Base-by-base conservation (phyloP, 768 basidiomycete genomes). In the Leccinum barrowsii region DNA sequence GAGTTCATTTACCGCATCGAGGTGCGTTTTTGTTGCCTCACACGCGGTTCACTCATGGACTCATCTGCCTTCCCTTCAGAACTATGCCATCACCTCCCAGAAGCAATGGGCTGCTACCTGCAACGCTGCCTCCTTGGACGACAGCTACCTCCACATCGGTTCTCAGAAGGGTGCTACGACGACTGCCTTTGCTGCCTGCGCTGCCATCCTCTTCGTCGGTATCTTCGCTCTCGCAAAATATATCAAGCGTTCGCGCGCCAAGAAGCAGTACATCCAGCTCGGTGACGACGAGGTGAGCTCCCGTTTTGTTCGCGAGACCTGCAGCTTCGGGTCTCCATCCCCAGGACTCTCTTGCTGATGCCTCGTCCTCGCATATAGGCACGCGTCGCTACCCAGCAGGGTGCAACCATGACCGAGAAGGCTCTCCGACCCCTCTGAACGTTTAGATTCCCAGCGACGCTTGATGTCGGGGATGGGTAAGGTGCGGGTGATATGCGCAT, bases 1-100 rank as follows among this genome's bases (percentile, higher is more conserved):
- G 89, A 91, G 69, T 92, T 92, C 78, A 87, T 91, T 71, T 90
- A 90, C 79, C 82, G 86, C 56, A 79, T 86, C 55, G 86, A 91
- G 82, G 90, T 89, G 68, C 17, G 76, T 50, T 42, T 42, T 59
- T 30, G 52, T 50, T 21, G 47, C 47, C 11, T 40, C 22, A 21
- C 50, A 52, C 21, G 42, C 28, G 28, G 19, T 52, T 58, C 54
- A 24, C 28, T 49, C 22, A 37, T 54, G 49, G 61, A 42, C 24
- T 24, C 54, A 53, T 40, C 48, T 52, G 15, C 42, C 24, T 52
- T 22, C 5, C 52, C 12, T 13, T 28, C 57, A 80, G 80, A 76
- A 76, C 72, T 77, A 78, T 26, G 76, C 79, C 47, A 77, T 80
- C 65, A 70, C 73, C 55, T 75, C 74, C 46, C 77, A 77, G 68